phyloP scores from a whole-genome alignment of 164 flowering plant genomes.

The Macadamia integrifolia region DNA sequence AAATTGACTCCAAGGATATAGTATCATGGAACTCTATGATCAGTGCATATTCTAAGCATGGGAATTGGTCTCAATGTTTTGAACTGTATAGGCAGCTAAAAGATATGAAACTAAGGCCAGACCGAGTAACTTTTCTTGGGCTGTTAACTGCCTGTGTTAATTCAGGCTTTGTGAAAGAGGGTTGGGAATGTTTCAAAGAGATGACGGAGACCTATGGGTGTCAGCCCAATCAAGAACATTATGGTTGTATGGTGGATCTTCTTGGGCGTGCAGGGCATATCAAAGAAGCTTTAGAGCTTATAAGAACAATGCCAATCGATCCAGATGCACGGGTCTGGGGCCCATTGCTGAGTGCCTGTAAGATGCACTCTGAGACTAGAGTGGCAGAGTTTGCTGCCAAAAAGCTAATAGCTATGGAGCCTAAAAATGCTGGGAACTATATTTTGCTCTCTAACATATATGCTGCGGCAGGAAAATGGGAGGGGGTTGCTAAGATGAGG shows the following conservation, averaged over 20 bases:
- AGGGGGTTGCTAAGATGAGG: conserved; percentile 47
- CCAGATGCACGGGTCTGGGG: conserved; percentile 60
- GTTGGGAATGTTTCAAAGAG: conserved; percentile 40
- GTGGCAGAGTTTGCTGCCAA: conserved; percentile 48
- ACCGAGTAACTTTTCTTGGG: conserved; percentile 48
- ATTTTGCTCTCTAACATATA: conserved; percentile 54
- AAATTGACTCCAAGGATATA: conserved; percentile 30
- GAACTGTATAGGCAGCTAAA: conserved; percentile 37
- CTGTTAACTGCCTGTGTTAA: conserved; percentile 57
- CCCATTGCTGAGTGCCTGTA: conserved; percentile 54
- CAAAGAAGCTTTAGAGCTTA: conserved; percentile 40
- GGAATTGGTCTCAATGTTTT: conserved; percentile 37
- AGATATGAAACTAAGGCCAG: conserved; percentile 35
- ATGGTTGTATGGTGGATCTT: conserved; percentile 69
- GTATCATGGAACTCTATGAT: conserved; percentile 61
- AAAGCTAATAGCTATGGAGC: conserved; percentile 46
- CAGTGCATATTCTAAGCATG: conserved; percentile 53
- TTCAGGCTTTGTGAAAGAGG: conserved; percentile 51
- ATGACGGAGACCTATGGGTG: conserved; percentile 37
- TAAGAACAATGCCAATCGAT: conserved; percentile 39
- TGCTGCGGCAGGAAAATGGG: conserved; percentile 67
- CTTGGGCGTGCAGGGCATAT: conserved; percentile 50
- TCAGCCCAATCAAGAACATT: conserved; percentile 54
- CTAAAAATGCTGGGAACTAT: conserved; percentile 60
- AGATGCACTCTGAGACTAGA: conserved; percentile 28